Evolutionary conservation across 164 flowering plant genomes (phyloP), one percentile per base, ranked within the genome.

Genomic region (Kingdonia uniflora): DNA sequence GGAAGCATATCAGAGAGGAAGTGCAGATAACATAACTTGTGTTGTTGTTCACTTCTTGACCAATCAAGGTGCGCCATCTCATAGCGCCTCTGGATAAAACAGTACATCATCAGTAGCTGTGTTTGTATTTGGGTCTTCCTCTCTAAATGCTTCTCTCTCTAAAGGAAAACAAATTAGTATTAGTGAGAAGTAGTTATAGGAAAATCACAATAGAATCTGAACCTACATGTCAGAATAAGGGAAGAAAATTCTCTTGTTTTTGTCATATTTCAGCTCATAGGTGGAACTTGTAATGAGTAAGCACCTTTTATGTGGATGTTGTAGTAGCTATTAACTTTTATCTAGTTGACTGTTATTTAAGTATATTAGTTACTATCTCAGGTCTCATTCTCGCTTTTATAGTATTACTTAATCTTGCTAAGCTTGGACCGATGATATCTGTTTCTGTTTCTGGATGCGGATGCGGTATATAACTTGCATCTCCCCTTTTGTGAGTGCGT

Each of bases 11-110:
- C 85, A 82, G 55, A 75, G 95, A 66, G 97, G 97, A 25, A 90
- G 97, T 62, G 95, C 87, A 25, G 97, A 90, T 62, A 90, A 90
- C 37, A 90, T 87, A 20, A 90, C 95, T 14, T 77, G 85, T 65
- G 91, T 90, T n/a, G 94, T 90, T 11, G 95, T 90, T 14, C 88
- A 94, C 47, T 90, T 90, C 76, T 58, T 80, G 73, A 70, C 66
- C n/a, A 64, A 63, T 42, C 65, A 62, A 59, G 76, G 68, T 14
- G 63, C 56, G 35, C 35, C 82, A 19, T 66, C 80, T 37, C 51
- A 26, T 21, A 50, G 59, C 52, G 58, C 55, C 50, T 55, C 78
- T 42, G 66, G 43, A 29, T 68, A 51, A 68, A 29, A 29, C 35
- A 29, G 8, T 3, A 29, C 35, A 62, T n/a, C 64, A 45, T 63